Base-by-base conservation (phyloP, 23 red algal genomes). In the Agarophyton chilense region DNA sequence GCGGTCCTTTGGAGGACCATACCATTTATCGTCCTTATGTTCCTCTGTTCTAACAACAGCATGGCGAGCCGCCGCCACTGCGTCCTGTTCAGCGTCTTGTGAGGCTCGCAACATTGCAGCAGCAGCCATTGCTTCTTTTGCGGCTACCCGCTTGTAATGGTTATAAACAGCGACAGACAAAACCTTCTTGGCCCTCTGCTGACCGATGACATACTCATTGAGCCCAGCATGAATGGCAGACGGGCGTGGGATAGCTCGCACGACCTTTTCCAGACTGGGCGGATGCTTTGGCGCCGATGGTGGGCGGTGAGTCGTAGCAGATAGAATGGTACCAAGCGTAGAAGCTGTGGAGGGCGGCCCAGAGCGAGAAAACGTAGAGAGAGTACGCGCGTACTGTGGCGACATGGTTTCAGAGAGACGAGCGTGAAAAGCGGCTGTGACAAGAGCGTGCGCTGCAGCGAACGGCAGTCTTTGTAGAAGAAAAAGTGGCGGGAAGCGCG, bases 121-220 rank as follows among this genome's bases (percentile, higher is more conserved):
- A 0, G 83, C 70, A 72, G 82, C 40, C n/a, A 82, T 82, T 4
- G 83, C 83, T 21, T 79, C 87, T 18, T 79, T 81, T 80, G 76
- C 87, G 40, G 87, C 87, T 22, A 98, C 96, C 29, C 92, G 62
- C 41, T 98, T 98, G 83, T 98, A 98, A 52, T 98, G 96, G 42
- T 91, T 98, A 73, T 98, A 92, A 46, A 93, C 78, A 61, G 96
- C 92, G 21, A 98, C 96, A 5, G 96, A 80, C n/a, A 98, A 81
- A 19, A 92, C 87, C 52, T 87, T 86, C 40, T 98, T 98, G 58
- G 96, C 96, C 10, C 44, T 77, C n/a, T 92, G 87, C 63, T 98
- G 96, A 18, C 96, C 96, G 18, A 98, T 77, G 62, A 93, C 90
- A 54, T 95, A 95, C 54, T 94, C 90, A 71, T 94, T 85, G 21